These are phyloP conservation scores for Puccinia horiana DNA, from an alignment of 1,284 basidiomycete species.

Conservation along the genomic window DNA sequence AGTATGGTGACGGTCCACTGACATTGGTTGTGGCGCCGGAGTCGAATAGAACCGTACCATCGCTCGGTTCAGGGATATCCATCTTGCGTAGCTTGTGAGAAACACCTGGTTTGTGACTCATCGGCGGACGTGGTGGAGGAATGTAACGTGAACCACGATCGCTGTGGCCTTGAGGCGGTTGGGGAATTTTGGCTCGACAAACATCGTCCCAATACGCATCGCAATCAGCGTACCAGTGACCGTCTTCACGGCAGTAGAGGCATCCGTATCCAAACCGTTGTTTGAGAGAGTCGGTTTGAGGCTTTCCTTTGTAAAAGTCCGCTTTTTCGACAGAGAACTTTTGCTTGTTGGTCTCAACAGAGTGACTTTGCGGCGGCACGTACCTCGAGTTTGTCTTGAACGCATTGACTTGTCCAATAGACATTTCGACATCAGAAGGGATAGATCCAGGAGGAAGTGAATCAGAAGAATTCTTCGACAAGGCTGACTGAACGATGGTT, in stretches of 20 bases:
- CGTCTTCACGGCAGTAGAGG: neutral
- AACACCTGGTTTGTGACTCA: neutral
- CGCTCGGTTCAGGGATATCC: neutral
- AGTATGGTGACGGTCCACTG: neutral
- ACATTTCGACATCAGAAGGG: neutral
- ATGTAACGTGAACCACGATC: neutral
- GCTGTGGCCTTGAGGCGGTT: neutral
- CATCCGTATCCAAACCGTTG: neutral
- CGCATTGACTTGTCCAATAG: no score
- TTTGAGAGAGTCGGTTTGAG: neutral
- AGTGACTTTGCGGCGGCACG: neutral
- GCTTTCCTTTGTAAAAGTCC: neutral
- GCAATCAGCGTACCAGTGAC: neutral
- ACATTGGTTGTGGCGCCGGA: neutral
- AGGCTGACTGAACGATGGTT: no score
- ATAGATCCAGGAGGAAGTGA: neutral
- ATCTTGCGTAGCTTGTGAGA: neutral
- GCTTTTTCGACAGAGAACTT: neutral
- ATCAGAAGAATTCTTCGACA: no score
- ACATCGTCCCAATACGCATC: neutral
- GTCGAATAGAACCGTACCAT: neutral
- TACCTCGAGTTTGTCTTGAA: neutral
- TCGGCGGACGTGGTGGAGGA: neutral
- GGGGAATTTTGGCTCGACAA: neutral
- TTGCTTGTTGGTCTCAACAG: neutral